A percentile compares a stretch with the other conserved stretches of the same genome.
These are phyloP conservation scores for Candida silvatica DNA, from an alignment of 805 yeast species.

Conservation along the genomic window DNA sequence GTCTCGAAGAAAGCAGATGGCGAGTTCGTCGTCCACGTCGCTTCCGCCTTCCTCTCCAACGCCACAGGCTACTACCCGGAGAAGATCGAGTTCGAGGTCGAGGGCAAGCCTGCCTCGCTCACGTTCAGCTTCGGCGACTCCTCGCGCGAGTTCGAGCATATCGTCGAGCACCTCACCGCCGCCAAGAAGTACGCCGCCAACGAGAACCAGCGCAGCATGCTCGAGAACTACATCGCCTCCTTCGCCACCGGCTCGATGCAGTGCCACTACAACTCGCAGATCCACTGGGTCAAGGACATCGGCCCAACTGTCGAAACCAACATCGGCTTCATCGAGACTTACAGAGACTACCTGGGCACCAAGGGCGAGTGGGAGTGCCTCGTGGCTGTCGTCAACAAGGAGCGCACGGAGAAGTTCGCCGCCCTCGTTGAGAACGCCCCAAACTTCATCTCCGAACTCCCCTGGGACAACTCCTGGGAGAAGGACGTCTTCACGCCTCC, in stretches of 20 bases:
- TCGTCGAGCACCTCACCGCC: conserved; percentile 43
- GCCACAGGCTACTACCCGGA: conserved; percentile 51
- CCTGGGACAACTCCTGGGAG: conserved; percentile 73
- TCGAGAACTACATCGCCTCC: conserved; percentile 56
- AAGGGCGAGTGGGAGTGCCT: conserved; percentile 93
- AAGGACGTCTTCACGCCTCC: conserved; percentile 87
- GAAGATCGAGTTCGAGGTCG: conserved; percentile 26
- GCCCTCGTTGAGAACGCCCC: conserved; percentile 61
- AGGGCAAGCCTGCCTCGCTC: conserved; percentile 32
- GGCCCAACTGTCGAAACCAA: conserved; percentile 75
- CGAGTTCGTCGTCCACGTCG: conserved; percentile 55
- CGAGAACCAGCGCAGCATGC: conserved; percentile 59
- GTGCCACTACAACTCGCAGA: conserved; percentile 79
- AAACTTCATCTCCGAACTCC: conserved; percentile 53
- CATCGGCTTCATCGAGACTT: conserved; percentile 87
- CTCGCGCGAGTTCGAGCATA: conserved; percentile 48
- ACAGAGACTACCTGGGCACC: conserved; percentile 86
- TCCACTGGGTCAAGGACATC: conserved; percentile 80
- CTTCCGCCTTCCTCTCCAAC: conserved; percentile 49
- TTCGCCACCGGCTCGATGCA: conserved; percentile 77
- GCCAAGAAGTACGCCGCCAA: conserved; percentile 66
- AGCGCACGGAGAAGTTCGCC: conserved; percentile 74
- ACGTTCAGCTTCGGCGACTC: conserved; percentile 74
- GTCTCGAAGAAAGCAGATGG: conserved; percentile 44
- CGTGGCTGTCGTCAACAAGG: conserved; percentile 84